phyloP scores from a whole-genome alignment of 139 green algal genomes.

The Spirogloea muscicola region DNA sequence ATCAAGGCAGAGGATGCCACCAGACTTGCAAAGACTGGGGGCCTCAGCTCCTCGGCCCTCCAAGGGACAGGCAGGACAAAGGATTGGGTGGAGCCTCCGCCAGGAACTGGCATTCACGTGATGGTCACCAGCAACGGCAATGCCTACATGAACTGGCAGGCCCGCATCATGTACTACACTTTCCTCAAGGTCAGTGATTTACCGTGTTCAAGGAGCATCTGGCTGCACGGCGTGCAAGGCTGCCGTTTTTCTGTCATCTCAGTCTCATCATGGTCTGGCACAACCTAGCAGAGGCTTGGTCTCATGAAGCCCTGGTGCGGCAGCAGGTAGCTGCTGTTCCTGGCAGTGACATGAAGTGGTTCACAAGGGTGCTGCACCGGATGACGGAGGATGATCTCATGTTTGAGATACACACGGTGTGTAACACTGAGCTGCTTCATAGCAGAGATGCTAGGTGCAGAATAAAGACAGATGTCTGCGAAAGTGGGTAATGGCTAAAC shows the following conservation, averaged over 20 bases:
- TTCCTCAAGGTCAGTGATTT: slow-evolving; percentile 62
- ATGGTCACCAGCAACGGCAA: slow-evolving; percentile 77
- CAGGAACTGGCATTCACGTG: slow-evolving; percentile 65
- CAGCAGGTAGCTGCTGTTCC: slow-evolving; percentile 28
- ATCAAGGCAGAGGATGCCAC: background rate
- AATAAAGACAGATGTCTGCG: too few relatives aligned
- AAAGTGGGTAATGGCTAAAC: too few relatives aligned
- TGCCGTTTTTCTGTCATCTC: too few relatives aligned
- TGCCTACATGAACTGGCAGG: slow-evolving; percentile 87
- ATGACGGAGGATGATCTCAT: slow-evolving; percentile 52
- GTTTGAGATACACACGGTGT: slow-evolving; percentile 44
- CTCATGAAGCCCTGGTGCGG: too few relatives aligned
- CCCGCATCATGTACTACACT: slow-evolving; percentile 80
- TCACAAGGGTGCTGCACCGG: slow-evolving; percentile 54
- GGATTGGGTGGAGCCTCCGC: background rate
- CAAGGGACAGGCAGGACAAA: background rate
- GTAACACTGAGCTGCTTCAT: background rate
- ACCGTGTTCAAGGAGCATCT: too few relatives aligned
- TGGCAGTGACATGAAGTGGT: slow-evolving; percentile 41
- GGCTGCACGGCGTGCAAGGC: too few relatives aligned
- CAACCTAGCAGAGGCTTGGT: too few relatives aligned
- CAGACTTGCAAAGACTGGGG: background rate
- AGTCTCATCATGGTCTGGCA: too few relatives aligned
- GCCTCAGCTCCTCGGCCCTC: background rate
- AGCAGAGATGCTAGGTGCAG: too few relatives aligned